phyloP scores from a whole-genome alignment of 2,329 filamentous ascomycete species.

The Ophiostoma quercus region DNA sequence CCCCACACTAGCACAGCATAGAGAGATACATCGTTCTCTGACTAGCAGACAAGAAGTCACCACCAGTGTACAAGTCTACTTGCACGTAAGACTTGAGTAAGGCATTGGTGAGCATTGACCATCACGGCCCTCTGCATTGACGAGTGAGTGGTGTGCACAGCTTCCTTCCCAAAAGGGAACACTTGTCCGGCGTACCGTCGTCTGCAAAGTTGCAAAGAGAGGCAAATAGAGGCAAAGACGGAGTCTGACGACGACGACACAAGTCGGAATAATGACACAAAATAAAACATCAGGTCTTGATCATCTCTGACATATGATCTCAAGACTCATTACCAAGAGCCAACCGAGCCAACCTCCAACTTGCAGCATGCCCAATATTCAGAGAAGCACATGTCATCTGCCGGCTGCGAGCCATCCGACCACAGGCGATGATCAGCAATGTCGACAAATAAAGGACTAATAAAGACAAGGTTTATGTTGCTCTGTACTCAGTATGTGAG shows the following conservation, averaged over 20 bases:
- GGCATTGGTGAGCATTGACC: slow-evolving; percentile 10
- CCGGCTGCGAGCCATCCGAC: background rate
- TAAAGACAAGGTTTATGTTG: background rate
- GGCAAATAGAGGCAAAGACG: background rate
- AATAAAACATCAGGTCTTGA: background rate
- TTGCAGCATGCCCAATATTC: background rate
- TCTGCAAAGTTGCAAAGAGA: background rate
- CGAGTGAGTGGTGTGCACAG: background rate
- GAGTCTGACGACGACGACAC: background rate
- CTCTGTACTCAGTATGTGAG: no score
- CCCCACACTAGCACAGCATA: background rate
- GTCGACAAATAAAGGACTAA: background rate
- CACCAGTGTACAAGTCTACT: background rate
- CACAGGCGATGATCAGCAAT: slow-evolving; percentile 4
- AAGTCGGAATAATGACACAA: background rate
- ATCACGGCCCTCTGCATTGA: background rate
- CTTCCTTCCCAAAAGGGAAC: slow-evolving; percentile 3
- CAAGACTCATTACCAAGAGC: background rate
- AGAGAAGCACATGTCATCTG: slow-evolving; percentile 7
- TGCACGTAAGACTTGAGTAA: background rate
- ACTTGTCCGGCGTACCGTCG: background rate
- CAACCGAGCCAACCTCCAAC: no score
- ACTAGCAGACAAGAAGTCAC: background rate
- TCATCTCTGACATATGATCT: slow-evolving; percentile 1
- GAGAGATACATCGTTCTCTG: background rate